phyloP scores from a whole-genome alignment of 495 filamentous ascomycete genomes.

The Aspergillus sparsus region DNA sequence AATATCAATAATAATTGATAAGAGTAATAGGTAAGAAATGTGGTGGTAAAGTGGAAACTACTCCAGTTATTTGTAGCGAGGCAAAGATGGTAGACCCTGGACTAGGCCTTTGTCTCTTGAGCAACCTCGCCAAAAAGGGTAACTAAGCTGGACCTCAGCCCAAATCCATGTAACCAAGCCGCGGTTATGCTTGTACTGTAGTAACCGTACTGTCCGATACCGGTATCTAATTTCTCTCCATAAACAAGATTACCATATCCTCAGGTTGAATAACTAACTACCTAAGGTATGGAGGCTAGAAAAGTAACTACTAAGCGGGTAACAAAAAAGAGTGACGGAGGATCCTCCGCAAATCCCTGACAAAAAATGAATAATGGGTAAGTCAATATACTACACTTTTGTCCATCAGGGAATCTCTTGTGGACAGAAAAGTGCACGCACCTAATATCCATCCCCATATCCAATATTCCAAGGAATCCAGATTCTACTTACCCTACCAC shows the following conservation, averaged over 20 bases:
- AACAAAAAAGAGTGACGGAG: neutral
- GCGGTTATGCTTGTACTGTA: neutral
- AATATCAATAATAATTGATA: constrained; percentile 14
- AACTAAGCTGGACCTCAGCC: neutral
- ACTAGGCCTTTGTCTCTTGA: neutral
- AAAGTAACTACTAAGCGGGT: neutral
- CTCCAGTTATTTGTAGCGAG: neutral
- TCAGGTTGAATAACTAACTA: neutral
- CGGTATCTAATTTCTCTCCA: neutral
- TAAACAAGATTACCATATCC: neutral
- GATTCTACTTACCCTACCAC: too few relatives aligned
- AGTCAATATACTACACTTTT: too few relatives aligned
- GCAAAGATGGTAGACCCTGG: too few relatives aligned
- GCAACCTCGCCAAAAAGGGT: constrained; percentile 1
- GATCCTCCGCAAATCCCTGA: neutral
- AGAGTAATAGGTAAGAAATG: neutral
- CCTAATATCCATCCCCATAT: too few relatives aligned
- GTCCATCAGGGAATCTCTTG: too few relatives aligned
- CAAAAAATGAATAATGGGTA: neutral
- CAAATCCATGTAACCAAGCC: neutral
- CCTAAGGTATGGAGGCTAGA: too few relatives aligned
- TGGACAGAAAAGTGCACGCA: too few relatives aligned
- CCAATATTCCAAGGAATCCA: too few relatives aligned
- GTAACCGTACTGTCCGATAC: constrained; percentile 7
- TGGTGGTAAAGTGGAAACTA: neutral